A percentile compares a stretch with the other conserved stretches of the same genome.
These are phyloP conservation scores for Mortierella polycephala DNA, from an alignment of 371 early-diverging fungal genomes.

Conservation along the genomic window DNA sequence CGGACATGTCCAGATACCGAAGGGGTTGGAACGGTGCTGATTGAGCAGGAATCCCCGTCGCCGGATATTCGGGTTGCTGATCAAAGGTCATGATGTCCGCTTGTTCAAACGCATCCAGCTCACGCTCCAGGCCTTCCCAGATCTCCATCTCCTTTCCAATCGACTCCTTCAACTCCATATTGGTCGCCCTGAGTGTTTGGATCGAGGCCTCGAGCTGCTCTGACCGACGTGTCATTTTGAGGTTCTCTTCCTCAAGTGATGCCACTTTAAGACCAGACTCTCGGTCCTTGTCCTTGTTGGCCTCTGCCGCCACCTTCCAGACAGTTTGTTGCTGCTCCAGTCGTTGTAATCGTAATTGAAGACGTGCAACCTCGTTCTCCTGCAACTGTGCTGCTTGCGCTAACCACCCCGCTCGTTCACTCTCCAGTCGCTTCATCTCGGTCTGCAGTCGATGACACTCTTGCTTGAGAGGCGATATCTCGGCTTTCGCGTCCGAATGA, in stretches of 20 bases:
- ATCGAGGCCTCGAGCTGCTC: conserved; percentile 24
- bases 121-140: conserved; percentile 46
- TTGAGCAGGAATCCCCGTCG: not conserved
- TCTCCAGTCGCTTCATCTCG: conserved; percentile 34
- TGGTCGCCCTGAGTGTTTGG: conserved; percentile 17
- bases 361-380: conserved; percentile 42
- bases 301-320: conserved; percentile 51
- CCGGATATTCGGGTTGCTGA: not conserved
- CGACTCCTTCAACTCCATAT: conserved; percentile 16
- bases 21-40: not conserved
- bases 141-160: conserved; percentile 36
- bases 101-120: conserved; percentile 8
- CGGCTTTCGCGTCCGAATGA: conserved; percentile 11
- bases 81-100: not conserved
- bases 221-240: conserved; percentile 6
- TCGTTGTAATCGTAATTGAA: conserved; percentile 49
- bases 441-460: conserved; percentile 36
- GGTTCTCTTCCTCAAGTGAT: conserved; percentile 32
- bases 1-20: not conserved
- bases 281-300: conserved; percentile 40
- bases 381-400: conserved; percentile 16
- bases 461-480: conserved; percentile 24
- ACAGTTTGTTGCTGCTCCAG: conserved; percentile 50
- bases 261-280: conserved; percentile 21
- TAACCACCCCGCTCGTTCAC: conserved; percentile 31